Conservation (phyloP, 1,139 yeast genomes). For the Yamadazyma atlantica region DNA sequence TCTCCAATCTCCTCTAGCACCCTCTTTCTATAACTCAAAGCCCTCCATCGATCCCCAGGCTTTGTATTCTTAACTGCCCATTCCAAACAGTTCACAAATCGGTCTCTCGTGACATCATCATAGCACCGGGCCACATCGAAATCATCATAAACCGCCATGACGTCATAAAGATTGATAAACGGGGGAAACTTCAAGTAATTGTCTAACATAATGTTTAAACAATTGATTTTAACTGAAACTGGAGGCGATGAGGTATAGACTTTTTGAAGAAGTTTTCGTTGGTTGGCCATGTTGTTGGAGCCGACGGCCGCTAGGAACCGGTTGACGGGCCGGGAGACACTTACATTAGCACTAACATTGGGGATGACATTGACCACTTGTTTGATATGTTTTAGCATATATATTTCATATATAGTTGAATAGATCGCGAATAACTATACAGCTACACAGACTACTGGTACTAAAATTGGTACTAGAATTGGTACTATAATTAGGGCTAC, state of each 20-base stretch:
- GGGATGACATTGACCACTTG: not conserved
- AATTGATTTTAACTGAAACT: slow-evolving; percentile 12
- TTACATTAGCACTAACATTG: too few relatives aligned
- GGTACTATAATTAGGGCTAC: too few relatives aligned
- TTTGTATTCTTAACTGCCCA: not conserved
- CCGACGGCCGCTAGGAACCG: not conserved
- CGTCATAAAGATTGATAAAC: slow-evolving; percentile 12
- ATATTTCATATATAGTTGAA: not conserved
- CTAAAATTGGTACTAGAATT: too few relatives aligned
- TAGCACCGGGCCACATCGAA: slow-evolving; percentile 5
- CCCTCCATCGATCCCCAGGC: not conserved
- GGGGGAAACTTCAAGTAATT: slow-evolving; percentile 12
- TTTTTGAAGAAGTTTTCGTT: not conserved
- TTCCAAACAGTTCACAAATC: slow-evolving; percentile 9
- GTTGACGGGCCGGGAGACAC: not conserved
- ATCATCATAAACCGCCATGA: slow-evolving; percentile 7
- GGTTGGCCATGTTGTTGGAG: not conserved
- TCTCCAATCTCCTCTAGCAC: too few relatives aligned
- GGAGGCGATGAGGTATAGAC: not conserved
- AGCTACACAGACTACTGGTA: too few relatives aligned
- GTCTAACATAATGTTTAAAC: slow-evolving; percentile 12
- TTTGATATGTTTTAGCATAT: not conserved
- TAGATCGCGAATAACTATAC: not conserved
- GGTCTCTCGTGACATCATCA: slow-evolving; percentile 2
- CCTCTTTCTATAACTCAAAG: not conserved